Evolutionary conservation across 1,284 basidiomycete species (phyloP), one percentile per base, ranked within the genome.

Genomic region (Vanrija humicola): DNA sequence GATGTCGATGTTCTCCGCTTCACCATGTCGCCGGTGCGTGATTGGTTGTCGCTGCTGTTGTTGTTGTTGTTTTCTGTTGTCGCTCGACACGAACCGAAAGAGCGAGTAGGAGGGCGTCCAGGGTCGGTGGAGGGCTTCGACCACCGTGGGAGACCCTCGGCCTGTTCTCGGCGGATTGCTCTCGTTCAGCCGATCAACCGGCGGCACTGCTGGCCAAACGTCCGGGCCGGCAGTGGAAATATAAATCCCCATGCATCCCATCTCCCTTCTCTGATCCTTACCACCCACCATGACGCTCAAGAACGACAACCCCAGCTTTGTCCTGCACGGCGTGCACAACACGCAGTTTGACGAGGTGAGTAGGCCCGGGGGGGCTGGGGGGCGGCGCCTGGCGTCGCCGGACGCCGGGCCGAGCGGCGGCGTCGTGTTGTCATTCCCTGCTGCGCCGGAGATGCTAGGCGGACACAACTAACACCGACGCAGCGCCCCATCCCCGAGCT

Each of bases 401-500:
- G n/a, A 18, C 34, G 34, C 19, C 40, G 40, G n/a, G 40, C 40
- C 40, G 40, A 42, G 40, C 16, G 18, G 38, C 28, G 28, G 28
- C 28, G 28, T 3, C 28, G 6, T 10, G 28, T 3, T 8, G 28
- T 28, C 40, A 8, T n/a, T 9, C 9, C 15, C 7, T 5, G 19
- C n/a, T 21, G 40, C 40, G 40, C 26, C 25, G 16, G 46, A 18
- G 21, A 29, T n/a, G 46, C 46, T 18, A 38, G 6, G 18, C 46
- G n/a, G 28, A 7, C 28, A 28, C 2, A 34, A 5, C 34, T 34
- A 8, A 34, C 34, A 52, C 28, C 28, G 28, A 39, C 21, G 1
- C 56, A 90, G 65, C 82, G 89, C 6, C 86, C 88, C 10, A 82
- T 96, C 61, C 90, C 90, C 38, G 82, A 88, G 59, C 87, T 89